Percentiles rank a stretch among this genome's conserved stretches.
These are phyloP conservation scores for Umbelopsis vinacea DNA, from an alignment of 192 early-diverging fungal species.

Conservation along the genomic window DNA sequence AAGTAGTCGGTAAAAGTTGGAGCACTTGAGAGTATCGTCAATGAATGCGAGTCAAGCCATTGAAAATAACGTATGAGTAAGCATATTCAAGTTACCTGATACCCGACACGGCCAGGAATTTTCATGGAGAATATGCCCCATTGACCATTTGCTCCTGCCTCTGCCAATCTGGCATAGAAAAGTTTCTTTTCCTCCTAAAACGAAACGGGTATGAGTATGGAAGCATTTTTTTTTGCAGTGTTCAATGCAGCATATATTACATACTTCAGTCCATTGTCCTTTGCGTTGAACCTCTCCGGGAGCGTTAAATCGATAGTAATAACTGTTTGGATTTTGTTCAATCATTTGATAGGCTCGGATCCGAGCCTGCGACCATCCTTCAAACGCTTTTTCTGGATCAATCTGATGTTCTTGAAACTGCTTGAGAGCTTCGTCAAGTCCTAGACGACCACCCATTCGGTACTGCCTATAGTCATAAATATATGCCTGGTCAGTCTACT, in stretches of 20 bases:
- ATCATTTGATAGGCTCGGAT: slow-evolving; percentile 90
- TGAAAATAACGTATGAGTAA: too few relatives aligned
- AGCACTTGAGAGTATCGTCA: slow-evolving; percentile 63
- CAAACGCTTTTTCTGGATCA: slow-evolving; percentile 84
- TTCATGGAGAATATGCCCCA: slow-evolving; percentile 96
- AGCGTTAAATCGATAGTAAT: slow-evolving; percentile 97
- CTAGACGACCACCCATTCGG: slow-evolving; percentile 71
- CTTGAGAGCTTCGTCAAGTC: slow-evolving; percentile 84
- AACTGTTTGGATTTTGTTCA: slow-evolving; percentile 92
- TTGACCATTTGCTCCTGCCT: slow-evolving; percentile 90
- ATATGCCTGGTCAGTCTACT: not conserved
- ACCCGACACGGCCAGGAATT: slow-evolving; percentile 93
- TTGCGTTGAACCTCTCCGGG: slow-evolving; percentile 92
- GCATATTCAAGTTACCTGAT: slow-evolving; percentile 63
- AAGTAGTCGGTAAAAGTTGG: slow-evolving; percentile 90
- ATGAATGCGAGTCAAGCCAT: not conserved
- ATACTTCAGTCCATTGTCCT: slow-evolving; percentile 83
- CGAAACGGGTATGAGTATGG: not conserved
- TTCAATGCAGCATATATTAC: not conserved
- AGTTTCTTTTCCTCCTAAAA: slow-evolving; percentile 76
- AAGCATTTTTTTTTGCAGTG: not conserved
- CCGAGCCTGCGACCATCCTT: slow-evolving; percentile 93
- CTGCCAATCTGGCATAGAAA: slow-evolving; percentile 78
- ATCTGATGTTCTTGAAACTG: slow-evolving; percentile 77
- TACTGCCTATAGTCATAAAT: slow-evolving; percentile 49